phyloP scores from a whole-genome alignment of 2,329 filamentous ascomycete genomes.

The Ascomycota sp. region DNA sequence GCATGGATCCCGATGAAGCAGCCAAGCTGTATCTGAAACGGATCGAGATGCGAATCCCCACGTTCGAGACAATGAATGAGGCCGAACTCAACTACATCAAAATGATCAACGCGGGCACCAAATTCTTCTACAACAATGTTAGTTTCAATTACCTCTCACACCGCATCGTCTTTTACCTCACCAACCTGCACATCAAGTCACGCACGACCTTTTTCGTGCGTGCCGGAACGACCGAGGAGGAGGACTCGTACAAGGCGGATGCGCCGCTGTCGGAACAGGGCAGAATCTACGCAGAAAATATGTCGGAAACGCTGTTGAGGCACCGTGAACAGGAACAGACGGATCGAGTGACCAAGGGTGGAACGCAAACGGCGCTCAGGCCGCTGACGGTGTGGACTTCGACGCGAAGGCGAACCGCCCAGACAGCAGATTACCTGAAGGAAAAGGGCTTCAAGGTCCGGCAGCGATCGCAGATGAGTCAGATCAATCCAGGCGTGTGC shows the following conservation, averaged over 20 bases:
- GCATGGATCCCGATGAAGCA: conserved; percentile 81
- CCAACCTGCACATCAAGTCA: conserved; percentile 92
- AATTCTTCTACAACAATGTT: conserved; percentile 90
- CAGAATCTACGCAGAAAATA: conserved; percentile 59
- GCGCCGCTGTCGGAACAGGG: conserved; percentile 67
- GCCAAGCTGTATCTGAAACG: conserved; percentile 78
- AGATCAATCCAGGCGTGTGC: conserved; percentile 89
- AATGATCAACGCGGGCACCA: conserved; percentile 94
- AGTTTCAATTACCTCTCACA: conserved; percentile 93
- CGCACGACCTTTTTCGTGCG: conserved; percentile 85
- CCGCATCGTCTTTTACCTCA: conserved; percentile 92
- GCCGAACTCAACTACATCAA: conserved; percentile 91
- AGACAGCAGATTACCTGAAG: conserved; percentile 70
- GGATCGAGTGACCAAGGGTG: conserved; percentile 46
- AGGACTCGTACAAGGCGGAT: conserved; percentile 84
- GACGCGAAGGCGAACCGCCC: conserved; percentile 70
- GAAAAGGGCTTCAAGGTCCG: conserved; percentile 66
- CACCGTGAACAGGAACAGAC: conserved; percentile 69
- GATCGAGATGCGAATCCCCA: conserved; percentile 80
- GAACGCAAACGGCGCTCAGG: conserved; percentile 46
- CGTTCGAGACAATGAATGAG: conserved; percentile 94
- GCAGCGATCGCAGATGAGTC: conserved; percentile 89
- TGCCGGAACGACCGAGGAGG: conserved; percentile 67
- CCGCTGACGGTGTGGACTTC: conserved; percentile 89
- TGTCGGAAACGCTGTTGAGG: conserved; percentile 64